Evolutionary conservation across 148 eudicot genomes (phyloP), one percentile per base, ranked within the genome.

Genomic region (Nyssa sinensis): DNA sequence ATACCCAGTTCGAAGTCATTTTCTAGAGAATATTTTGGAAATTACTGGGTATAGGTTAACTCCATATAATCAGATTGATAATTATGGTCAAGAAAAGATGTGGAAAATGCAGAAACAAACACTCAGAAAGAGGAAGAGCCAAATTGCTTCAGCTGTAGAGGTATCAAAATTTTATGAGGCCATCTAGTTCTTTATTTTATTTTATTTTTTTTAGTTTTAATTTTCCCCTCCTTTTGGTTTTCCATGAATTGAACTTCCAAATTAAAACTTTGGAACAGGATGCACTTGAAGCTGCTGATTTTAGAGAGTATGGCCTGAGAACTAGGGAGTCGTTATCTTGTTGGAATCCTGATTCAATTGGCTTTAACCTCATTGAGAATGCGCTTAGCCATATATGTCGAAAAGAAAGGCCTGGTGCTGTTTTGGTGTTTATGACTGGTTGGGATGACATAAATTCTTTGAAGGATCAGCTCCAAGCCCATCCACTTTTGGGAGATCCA

Each of bases 341-440:
- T 84, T 96, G 99, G 99, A 96, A 96, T 82, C 99, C 99, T 17
- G 98, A 96, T 86, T 89, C 99, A 37, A 85, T 96, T 81, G 98
- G 98, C 65, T 96, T 96, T 76, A 96, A 96, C 80, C 97, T 96
- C 75, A 93, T 93, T 77, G 97, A 96, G 81, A 90, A 85, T 66
- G 88, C 91, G 65, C 89, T 96, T 71, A 83, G 87, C 85, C 97
- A 91, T 76, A 96, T 93, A 63, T 82, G 93, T 74, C 84, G 81
- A 78, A 83, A 83, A 58, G 99, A 89, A 81, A 93, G 98, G 76
- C 88, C 93, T 78, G 99, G 98, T 75, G 98, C 99, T 71, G 84
- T 96, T 73, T 83, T 96, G 75, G 98, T 93, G 29, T 96, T 96
- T 80, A 93, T 96, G 99, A 96, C 98, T 83, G 99, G 99, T 64